phyloP scores from a whole-genome alignment of 148 eudicot species.

The Spergularia marina region DNA sequence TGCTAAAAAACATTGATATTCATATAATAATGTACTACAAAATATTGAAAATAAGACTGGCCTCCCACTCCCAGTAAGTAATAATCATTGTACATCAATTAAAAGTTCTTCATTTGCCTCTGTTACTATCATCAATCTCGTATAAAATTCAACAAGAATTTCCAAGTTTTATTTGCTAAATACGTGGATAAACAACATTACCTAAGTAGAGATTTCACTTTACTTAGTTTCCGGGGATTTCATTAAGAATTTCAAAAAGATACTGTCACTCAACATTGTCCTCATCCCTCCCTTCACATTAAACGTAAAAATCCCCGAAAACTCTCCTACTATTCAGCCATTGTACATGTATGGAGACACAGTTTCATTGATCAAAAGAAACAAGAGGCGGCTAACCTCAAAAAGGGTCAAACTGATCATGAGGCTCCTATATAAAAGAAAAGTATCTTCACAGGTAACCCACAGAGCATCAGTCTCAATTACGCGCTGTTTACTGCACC shows the following conservation, averaged over 20 bases:
- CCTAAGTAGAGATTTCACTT: too few relatives aligned
- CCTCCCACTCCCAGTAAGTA: not conserved
- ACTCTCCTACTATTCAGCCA: not conserved
- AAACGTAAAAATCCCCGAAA: too few relatives aligned
- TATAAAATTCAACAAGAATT: not conserved
- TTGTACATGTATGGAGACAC: not conserved
- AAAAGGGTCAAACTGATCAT: not conserved
- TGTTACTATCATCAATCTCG: not conserved
- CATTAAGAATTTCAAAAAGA: too few relatives aligned
- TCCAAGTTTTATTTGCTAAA: too few relatives aligned
- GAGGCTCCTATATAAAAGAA: not conserved
- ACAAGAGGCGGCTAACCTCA: not conserved
- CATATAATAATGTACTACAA: not conserved
- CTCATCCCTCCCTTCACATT: too few relatives aligned
- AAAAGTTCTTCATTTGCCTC: not conserved
- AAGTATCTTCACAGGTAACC: not conserved
- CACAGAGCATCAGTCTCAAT: slow-evolving; percentile 1
- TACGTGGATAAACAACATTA: too few relatives aligned
- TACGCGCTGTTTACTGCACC: slow-evolving; percentile 34
- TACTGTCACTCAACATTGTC: too few relatives aligned
- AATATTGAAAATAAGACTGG: slow-evolving; percentile 3
- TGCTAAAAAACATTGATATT: too few relatives aligned
- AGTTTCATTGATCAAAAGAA: not conserved
- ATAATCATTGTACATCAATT: not conserved
- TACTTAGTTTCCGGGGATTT: too few relatives aligned